phyloP scores from a whole-genome alignment of 106 monocot species.

The Allium cepa region DNA sequence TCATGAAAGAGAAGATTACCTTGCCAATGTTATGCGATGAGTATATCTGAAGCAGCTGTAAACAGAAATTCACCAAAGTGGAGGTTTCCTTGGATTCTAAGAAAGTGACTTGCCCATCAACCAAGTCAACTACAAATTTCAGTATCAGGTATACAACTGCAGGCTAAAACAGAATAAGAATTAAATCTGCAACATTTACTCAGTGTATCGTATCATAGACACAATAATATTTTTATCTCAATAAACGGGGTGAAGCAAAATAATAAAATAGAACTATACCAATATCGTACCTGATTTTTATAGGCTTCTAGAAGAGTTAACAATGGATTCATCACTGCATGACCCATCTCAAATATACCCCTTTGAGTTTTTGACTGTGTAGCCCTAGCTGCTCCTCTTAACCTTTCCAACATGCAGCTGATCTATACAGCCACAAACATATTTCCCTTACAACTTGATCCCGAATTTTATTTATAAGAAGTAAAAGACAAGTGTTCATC shows the following conservation, averaged over 20 bases:
- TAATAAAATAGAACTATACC: neutral
- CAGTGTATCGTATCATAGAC: too few species aligned
- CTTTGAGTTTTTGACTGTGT: conserved; percentile 84
- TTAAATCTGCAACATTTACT: neutral
- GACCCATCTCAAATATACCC: conserved; percentile 72
- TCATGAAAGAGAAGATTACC: conserved; percentile 29
- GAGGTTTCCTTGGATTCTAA: conserved; percentile 68
- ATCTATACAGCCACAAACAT: conserved; percentile 28
- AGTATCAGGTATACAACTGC: conserved; percentile 84
- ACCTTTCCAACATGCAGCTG: conserved; percentile 81
- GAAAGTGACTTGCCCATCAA: conserved; percentile 75
- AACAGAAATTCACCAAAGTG: conserved; percentile 73
- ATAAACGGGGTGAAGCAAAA: neutral
- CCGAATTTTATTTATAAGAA: neutral
- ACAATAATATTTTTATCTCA: too few species aligned
- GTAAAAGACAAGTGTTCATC: neutral
- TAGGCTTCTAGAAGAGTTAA: conserved; percentile 71
- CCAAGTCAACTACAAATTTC: conserved; percentile 87
- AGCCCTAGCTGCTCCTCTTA: conserved; percentile 90
- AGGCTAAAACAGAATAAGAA: conserved; percentile 35
- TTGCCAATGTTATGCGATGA: conserved; percentile 88
- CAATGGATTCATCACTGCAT: conserved; percentile 69
- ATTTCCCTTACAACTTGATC: too few species aligned
- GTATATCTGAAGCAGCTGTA: conserved; percentile 76
- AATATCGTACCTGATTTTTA: conserved; percentile 70